These are phyloP conservation scores for Sporisorium exsertum DNA, from an alignment of 1,284 basidiomycete species.

Conservation along the genomic window DNA sequence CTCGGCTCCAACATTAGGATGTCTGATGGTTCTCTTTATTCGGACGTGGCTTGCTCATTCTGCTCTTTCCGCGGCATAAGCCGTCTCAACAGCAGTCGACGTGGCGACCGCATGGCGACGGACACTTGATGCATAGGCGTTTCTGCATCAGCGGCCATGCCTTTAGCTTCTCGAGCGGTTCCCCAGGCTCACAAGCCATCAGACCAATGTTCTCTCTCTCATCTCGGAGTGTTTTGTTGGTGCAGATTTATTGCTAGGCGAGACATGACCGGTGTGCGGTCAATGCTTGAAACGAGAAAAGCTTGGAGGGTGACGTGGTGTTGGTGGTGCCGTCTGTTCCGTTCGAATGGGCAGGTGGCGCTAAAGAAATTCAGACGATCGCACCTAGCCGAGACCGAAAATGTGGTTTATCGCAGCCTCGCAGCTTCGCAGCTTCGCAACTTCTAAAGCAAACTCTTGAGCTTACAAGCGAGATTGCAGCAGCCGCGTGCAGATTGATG, in stretches of 20 bases:
- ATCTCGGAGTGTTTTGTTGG: no score
- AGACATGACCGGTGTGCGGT: slow-evolving; percentile 5
- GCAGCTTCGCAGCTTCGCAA: neutral
- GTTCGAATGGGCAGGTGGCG: neutral
- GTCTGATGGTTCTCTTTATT: no score
- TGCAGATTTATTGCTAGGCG: slow-evolving; percentile 2
- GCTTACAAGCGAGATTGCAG: neutral
- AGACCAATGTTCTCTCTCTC: no score
- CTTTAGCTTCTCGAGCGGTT: neutral
- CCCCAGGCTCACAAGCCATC: neutral
- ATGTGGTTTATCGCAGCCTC: slow-evolving; percentile 1
- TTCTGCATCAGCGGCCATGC: neutral
- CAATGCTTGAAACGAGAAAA: slow-evolving; percentile 4
- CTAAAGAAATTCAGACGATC: neutral
- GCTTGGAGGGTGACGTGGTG: neutral
- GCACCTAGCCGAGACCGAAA: neutral
- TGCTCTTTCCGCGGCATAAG: neutral
- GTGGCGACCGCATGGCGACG: neutral
- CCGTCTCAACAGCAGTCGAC: neutral
- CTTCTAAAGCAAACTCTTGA: neutral
- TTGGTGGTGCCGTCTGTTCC: neutral
- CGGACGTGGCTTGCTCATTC: no score
- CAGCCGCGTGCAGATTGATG: neutral
- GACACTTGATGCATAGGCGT: neutral
- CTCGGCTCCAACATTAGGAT: neutral